Conservation (phyloP, 2,329 filamentous ascomycete genomes). For the Pseudogymnoascus sp. region DNA sequence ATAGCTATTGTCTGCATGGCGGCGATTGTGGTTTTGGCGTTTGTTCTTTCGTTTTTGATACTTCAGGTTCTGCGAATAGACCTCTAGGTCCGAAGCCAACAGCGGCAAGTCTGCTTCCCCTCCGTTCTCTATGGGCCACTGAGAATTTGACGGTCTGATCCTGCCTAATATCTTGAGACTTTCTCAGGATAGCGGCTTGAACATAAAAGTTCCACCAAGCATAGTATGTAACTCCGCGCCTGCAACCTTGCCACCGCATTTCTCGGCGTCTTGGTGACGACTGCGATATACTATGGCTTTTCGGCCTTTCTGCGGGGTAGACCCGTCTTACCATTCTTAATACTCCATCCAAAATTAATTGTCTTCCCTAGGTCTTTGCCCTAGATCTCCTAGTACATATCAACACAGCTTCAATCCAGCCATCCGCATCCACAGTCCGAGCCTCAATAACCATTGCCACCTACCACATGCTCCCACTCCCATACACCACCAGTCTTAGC, state of each 20-base stretch:
- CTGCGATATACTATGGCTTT: not conserved
- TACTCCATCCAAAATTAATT: not conserved
- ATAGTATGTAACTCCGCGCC: not conserved
- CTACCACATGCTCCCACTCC: not conserved
- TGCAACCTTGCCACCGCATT: not conserved
- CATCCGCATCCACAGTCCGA: not conserved
- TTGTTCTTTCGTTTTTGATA: not conserved
- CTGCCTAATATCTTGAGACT: too few relatives aligned
- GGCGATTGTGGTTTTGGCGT: not conserved
- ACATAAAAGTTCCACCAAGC: not conserved
- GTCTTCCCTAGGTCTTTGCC: not conserved
- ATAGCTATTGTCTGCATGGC: not conserved
- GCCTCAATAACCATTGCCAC: not conserved
- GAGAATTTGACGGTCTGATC: too few relatives aligned
- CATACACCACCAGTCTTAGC: too few relatives aligned
- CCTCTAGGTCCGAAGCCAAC: not conserved
- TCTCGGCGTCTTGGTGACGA: not conserved
- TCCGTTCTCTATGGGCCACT: not conserved
- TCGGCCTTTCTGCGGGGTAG: not conserved
- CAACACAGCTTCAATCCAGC: not conserved
- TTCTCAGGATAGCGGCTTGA: too few relatives aligned
- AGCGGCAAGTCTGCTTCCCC: not conserved
- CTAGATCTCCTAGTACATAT: not conserved
- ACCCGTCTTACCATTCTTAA: not conserved
- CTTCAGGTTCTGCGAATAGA: not conserved